Conservation (phyloP, 768 basidiomycete genomes). For the Termitomyces eurrhizus region DNA sequence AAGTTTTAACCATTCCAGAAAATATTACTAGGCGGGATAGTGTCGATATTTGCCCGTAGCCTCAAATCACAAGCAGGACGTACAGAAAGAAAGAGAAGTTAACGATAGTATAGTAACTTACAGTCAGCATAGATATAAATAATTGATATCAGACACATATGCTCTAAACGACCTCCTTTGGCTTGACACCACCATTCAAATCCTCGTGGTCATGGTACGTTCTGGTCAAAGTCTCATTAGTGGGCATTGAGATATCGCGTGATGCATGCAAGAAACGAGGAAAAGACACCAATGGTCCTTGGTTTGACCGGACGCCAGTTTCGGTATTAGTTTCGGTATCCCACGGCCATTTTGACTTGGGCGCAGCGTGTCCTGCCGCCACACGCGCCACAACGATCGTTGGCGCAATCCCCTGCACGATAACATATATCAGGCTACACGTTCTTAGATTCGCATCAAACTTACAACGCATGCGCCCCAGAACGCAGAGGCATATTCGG, state of each 20-base stretch:
- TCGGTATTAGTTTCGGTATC: background rate
- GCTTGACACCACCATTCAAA: background rate
- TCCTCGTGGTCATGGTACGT: background rate
- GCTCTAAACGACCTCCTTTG: background rate
- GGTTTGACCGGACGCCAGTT: background rate
- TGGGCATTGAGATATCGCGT: background rate
- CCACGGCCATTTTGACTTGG: slow-evolving; percentile 9
- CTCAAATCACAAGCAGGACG: too few relatives aligned
- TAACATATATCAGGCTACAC: background rate
- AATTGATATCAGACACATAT: background rate
- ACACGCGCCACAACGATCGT: slow-evolving; percentile 14
- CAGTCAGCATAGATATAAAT: background rate
- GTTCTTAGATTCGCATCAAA: background rate
- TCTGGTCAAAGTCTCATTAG: background rate
- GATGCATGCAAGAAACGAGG: slow-evolving; percentile 1
- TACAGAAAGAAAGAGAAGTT: background rate
- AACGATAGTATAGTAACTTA: background rate
- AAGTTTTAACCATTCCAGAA: too few relatives aligned
- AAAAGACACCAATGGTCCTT: background rate
- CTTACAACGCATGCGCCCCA: slow-evolving; percentile 11
- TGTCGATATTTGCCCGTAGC: too few relatives aligned
- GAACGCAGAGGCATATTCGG: slow-evolving; percentile 10
- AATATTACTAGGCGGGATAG: too few relatives aligned
- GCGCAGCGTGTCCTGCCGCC: slow-evolving; percentile 9
- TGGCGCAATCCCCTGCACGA: slow-evolving; percentile 13